Conservation (phyloP, 495 filamentous ascomycete genomes). For the Penicillium canescens region DNA sequence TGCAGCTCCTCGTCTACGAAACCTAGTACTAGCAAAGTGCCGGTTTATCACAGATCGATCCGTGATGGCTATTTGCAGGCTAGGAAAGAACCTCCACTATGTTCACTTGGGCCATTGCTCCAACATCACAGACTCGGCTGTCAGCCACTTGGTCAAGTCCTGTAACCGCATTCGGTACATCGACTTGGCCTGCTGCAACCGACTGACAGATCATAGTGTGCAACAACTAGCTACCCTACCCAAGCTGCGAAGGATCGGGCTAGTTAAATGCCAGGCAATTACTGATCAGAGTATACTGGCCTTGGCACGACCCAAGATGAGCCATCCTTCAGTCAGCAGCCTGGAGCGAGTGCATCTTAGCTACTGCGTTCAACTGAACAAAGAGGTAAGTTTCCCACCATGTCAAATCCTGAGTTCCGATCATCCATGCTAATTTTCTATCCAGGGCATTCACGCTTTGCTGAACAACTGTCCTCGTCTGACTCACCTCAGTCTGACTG, state of each 20-base stretch:
- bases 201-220: conserved; percentile 86
- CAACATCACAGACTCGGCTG: conserved; percentile 83
- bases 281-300: conserved; percentile 87
- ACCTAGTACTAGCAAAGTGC: conserved; percentile 93
- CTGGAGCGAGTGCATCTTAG: conserved; percentile 95
- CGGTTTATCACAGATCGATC: conserved; percentile 86
- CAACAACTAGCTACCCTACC: conserved; percentile 80
- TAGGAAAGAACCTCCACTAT: conserved; percentile 96
- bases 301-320: conserved; percentile 61
- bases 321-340: conserved; percentile 53
- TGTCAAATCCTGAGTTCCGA: not conserved
- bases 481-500: conserved; percentile 93
- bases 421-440: conserved; percentile 17
- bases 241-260: conserved; percentile 88
- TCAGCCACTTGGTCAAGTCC: conserved; percentile 74
- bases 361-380: conserved; percentile 83
- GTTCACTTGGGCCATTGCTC: conserved; percentile 94
- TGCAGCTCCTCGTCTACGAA: conserved; percentile 83
- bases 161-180: conserved; percentile 98
- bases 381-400: conserved; percentile 59
- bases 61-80: conserved; percentile 79
- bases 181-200: conserved; percentile 91
- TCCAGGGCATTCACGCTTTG: conserved; percentile 83
- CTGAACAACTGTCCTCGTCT: conserved; percentile 89
- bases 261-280: conserved; percentile 91